Base-by-base conservation (phyloP, 176 grass and related monocot genomes). In the Musa troglodytarum region DNA sequence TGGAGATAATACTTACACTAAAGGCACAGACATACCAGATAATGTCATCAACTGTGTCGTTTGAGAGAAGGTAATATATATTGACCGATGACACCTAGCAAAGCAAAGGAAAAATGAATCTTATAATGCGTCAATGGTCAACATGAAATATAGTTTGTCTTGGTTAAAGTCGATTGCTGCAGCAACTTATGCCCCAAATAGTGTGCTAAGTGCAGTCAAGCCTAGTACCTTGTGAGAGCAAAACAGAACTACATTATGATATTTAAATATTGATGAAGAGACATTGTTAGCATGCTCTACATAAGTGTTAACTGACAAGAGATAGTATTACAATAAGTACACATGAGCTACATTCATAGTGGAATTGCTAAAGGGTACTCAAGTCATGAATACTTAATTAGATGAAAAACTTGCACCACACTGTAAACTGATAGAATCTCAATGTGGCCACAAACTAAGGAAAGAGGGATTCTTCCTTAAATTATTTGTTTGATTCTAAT, bases 1-100 rank as follows among this genome's bases (percentile, higher is more conserved):
- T 52, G 66, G 61, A 65, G 19, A 53, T 54, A 50, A 50, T 59
- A 29, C 9, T 10, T 57, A 58, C 2, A 4, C 2, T 11, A 13
- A 21, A 22, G 8, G 11, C n/a, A 78, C 70, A 51, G 76, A 59
- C 77, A 77, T 90, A 97, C 93, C 93, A 97, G 69, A 97, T 93
- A 65, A 97, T 86, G 73, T 97, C 93, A 87, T 97, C 93, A 34
- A 88, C 71, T 17, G 93, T 97, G 0, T 90, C 93, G 49, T 97
- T 85, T 29, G 93, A 71, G 1, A 97, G 81, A 86, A 97, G 90
- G 78, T 97, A 97, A 74, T 90, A 97, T 80, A 97, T 76, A 25
- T 97, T 97, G 16, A 97, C 93, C 8, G 93, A 92, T 55, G 81
- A 85, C 34, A 78, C 83, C 93, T 97, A 76, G 14, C 81, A 85